Base-by-base conservation (phyloP, 192 early-diverging fungal species). In the Coemansia sp. region DNA sequence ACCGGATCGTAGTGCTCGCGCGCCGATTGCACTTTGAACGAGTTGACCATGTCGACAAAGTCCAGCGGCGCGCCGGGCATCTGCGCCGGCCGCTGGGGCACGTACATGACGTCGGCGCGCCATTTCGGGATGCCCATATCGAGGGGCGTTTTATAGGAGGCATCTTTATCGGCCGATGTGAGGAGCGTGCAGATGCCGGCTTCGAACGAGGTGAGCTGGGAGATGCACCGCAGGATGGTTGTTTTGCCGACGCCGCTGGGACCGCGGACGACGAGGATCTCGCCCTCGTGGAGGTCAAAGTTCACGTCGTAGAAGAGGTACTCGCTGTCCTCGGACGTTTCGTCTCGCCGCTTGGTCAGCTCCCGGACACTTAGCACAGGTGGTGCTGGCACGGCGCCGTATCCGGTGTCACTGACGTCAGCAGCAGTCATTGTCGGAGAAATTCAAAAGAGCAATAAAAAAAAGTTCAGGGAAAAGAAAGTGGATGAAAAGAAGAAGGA, bases 181-280 rank as follows among this genome's bases (percentile, higher is more conserved):
- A n/a, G n/a, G n/a, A 66, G 68, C 6, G 58, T 35, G 38, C 86
- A 71, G 11, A 65, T 24, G 4, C 90, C 91, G 31, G 81, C 73
- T 25, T 88, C 86, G 64, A 82, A 85, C 2, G 83, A 60, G 4
- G 86, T 82, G 14, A 92, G 81, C 32, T 92, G 85, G 6, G 92
- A 87, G 35, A 95, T 69, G 62, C 88, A 91, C 65, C 91, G 91
- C 21, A 95, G 81, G 5, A 95, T 77, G 0, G 93, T 95, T 3
- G 90, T 92, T 59, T 95, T 91, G 24, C 92, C 89, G 32, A 84
- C 83, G 11, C 89, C 89, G 80, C 86, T 87, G 45, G 88, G 88
- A 0, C 89, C 89, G 45, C 80, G 77, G 30, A 91, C 73, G 18
- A 80, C 79, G 10, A 91, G 40, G 10, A 82, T 71, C 14, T 89